Evolutionary conservation across 306 rosid species (phyloP).

Genomic region (Vigna radiata): DNA sequence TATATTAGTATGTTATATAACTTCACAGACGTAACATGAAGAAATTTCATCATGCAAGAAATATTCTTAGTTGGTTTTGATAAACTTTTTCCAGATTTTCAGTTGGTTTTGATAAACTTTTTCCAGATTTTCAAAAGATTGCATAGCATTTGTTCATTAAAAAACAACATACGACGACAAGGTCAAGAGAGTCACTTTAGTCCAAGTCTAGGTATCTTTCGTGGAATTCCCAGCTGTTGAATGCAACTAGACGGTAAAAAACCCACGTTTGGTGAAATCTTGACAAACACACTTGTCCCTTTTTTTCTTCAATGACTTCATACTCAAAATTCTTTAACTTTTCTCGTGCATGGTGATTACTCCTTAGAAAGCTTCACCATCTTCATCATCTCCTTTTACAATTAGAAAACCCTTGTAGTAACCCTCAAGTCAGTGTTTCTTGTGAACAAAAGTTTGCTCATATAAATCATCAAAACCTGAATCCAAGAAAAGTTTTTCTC

Average conservation of each 20-base stretch:
- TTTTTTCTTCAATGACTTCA: slow-evolving; percentile 41
- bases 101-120: not conserved
- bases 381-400: not conserved
- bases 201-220: slow-evolving; percentile 35
- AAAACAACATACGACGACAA: not conserved
- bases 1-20: not conserved
- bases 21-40: not conserved
- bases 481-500: slow-evolving; percentile 47
- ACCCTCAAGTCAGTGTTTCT: slow-evolving; percentile 54
- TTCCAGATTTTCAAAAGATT: not conserved
- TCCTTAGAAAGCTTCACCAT: slow-evolving; percentile 27
- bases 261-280: slow-evolving; percentile 84
- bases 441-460: slow-evolving; percentile 38
- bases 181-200: slow-evolving; percentile 40
- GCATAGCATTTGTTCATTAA: not conserved
- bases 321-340: slow-evolving; percentile 54
- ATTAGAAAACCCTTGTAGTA: slow-evolving; percentile 23
- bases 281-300: slow-evolving; percentile 60
- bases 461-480: slow-evolving; percentile 52
- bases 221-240: slow-evolving; percentile 44
- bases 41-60: not conserved
- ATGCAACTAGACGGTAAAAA: slow-evolving; percentile 62
- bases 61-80: not conserved
- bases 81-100: not conserved
- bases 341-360: slow-evolving; percentile 63